Percentiles rank a stretch among this genome's conserved stretches.
These are phyloP conservation scores for Mimosa bimucronata DNA, from an alignment of 306 rosid species.

Conservation along the genomic window DNA sequence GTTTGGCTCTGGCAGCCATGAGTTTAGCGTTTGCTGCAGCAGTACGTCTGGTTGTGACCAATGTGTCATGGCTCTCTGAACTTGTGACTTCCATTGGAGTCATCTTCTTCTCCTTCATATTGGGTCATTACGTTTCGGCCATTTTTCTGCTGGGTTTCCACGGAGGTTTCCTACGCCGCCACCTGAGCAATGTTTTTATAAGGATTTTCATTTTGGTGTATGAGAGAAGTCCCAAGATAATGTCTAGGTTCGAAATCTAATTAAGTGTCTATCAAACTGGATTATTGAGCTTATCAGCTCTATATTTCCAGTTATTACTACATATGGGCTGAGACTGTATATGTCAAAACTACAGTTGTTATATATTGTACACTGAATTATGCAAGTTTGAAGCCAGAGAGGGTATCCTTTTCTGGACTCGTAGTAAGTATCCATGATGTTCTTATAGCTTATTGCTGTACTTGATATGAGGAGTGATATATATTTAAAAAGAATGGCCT, in stretches of 20 bases:
- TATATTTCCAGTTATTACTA: background rate
- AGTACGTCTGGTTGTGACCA: background rate
- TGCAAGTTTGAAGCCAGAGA: too few relatives aligned
- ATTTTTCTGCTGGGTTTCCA: background rate
- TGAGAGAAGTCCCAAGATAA: conserved; percentile 11
- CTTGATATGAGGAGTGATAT: too few relatives aligned
- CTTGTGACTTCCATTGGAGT: background rate
- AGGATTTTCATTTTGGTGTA: background rate
- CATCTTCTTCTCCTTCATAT: background rate
- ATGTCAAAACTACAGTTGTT: too few relatives aligned
- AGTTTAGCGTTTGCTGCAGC: background rate
- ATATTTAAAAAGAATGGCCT: too few relatives aligned
- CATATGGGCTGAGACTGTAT: too few relatives aligned
- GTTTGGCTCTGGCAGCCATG: background rate
- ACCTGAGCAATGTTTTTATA: background rate
- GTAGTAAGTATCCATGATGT: too few relatives aligned
- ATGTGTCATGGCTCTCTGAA: background rate
- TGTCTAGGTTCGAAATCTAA: background rate
- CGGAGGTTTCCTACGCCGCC: background rate
- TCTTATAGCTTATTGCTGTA: too few relatives aligned
- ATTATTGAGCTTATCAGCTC: background rate
- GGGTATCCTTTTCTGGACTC: too few relatives aligned
- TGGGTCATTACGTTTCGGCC: background rate
- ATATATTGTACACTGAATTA: too few relatives aligned
- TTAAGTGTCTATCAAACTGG: background rate